phyloP scores from a whole-genome alignment of 495 filamentous ascomycete species.

The Monascus purpureus region DNA sequence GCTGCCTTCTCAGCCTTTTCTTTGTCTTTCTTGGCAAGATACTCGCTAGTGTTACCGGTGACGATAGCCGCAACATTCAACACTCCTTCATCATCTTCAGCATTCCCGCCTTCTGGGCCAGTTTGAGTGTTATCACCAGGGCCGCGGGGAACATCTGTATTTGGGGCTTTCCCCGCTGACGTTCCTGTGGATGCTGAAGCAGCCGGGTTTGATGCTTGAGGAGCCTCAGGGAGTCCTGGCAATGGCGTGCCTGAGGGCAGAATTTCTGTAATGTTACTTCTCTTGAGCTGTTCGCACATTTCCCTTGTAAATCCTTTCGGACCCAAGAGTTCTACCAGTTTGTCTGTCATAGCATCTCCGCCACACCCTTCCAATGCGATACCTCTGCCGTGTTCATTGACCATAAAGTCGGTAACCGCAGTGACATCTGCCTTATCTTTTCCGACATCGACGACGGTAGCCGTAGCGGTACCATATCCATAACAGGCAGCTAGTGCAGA shows the following conservation, averaged over 20 bases:
- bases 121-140: conserved; percentile 38
- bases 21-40: conserved; percentile 78
- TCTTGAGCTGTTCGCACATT: conserved; percentile 94
- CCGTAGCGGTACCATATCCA: conserved; percentile 60
- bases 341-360: conserved; percentile 77
- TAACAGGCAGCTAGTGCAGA: conserved; percentile 70
- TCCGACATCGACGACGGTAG: conserved; percentile 81
- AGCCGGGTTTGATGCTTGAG: conserved; percentile 46
- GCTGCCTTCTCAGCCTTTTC: conserved; percentile 64
- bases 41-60: conserved; percentile 84
- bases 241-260: conserved; percentile 52
- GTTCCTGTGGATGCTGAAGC: conserved; percentile 41
- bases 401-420: conserved; percentile 62
- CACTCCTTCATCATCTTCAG: conserved; percentile 61
- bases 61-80: conserved; percentile 92
- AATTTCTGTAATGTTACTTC: conserved; percentile 76
- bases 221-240: conserved; percentile 32
- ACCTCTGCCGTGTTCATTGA: conserved; percentile 46
- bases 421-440: conserved; percentile 85
- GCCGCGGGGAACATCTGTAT: conserved; percentile 28
- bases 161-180: conserved; percentile 16
- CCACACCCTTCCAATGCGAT: conserved; percentile 58
- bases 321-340: conserved; percentile 53
- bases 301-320: conserved; percentile 60
- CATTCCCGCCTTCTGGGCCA: conserved; percentile 28